Evolutionary conservation across 2,329 filamentous ascomycete genomes (phyloP), one percentile per base, ranked within the genome.

Genomic region (Trichoderma sp.): DNA sequence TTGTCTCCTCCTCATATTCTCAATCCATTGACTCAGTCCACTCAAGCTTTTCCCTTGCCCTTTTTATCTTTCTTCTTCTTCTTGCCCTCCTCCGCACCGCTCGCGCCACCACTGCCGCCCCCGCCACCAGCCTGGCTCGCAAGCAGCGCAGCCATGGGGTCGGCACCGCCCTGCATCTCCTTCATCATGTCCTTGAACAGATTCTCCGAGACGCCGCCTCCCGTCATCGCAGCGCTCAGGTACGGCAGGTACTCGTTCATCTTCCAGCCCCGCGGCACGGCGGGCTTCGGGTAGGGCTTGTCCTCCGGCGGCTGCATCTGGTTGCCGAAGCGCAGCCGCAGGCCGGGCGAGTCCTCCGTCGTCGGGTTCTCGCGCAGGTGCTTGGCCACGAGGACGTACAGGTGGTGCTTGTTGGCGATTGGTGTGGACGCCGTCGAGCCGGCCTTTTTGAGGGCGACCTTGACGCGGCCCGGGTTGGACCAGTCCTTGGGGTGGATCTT

Each of bases 401-500:
- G 88, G 76, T 97, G 93, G 78, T 96, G 92, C 83, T 98, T 93
- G 80, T 85, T 89, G 79, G 89, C 91, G 68, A 97, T 79, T 86
- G 77, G 24, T 13, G 70, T 66, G 14, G 72, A 68, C 37, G 37
- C 37, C 16, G 10, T 3, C 52, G 68, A 63, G 52, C 74, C 67
- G 56, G 14, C 33, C 65, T 58, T 56, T 72, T 66, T 73, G n/a
- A 97, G 83, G 76, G 90, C 83, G 61, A 98, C 89, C 74, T 92
- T 89, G 72, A 98, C 92, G 70, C 96, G 87, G 4, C 96, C 96
- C 14, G 96, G 96, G 83, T 99, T 99, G 68, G 91, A 91, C 96
- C 96, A 99, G 83, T 99, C 96, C 82, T 96, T 95, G 7, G 96
- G 96, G 81, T 99, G 96, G 71, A 89, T 87, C 84, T 97, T 97